Conservation (phyloP, 2,329 filamentous ascomycete species). For the Cercospora sp. region DNA sequence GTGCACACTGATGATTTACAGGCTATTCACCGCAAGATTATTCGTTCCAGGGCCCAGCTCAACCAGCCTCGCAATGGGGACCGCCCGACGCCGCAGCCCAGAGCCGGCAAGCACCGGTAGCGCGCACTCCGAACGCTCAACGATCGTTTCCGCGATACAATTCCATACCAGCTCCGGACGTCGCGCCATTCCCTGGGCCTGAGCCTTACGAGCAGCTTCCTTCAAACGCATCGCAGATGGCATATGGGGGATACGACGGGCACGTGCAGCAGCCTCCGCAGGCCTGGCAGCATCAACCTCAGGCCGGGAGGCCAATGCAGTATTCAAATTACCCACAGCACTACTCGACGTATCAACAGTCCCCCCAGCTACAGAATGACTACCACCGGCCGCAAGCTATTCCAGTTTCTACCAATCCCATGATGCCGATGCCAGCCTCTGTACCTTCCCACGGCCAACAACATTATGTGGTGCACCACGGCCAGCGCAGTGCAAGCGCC, state of each 20-base stretch:
- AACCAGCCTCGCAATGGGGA: slow-evolving; percentile 9
- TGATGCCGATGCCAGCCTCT: slow-evolving; percentile 8
- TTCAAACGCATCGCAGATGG: slow-evolving; percentile 14
- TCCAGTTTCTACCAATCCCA: neutral
- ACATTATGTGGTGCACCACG: slow-evolving; percentile 15
- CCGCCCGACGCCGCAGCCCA: slow-evolving; percentile 8
- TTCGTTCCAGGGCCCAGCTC: neutral
- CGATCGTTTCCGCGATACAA: slow-evolving; percentile 10
- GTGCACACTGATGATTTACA: slow-evolving; percentile 6
- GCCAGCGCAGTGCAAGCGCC: slow-evolving; percentile 15
- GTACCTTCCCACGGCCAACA: slow-evolving; percentile 6
- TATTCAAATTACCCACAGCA: slow-evolving; percentile 11
- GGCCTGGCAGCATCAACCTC: slow-evolving; percentile 10
- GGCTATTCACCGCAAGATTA: slow-evolving; percentile 16
- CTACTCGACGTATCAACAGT: slow-evolving; percentile 9
- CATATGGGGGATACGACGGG: slow-evolving; percentile 7
- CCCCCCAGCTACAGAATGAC: neutral
- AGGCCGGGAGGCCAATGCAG: slow-evolving; percentile 9
- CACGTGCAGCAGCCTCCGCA: slow-evolving; percentile 11
- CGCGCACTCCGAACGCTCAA: slow-evolving; percentile 5
- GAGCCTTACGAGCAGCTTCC: slow-evolving; percentile 10
- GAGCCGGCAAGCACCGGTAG: slow-evolving; percentile 7
- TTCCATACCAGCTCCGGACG: slow-evolving; percentile 14
- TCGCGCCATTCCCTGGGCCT: slow-evolving; percentile 18
- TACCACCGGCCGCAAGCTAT: slow-evolving; percentile 3